Percentiles rank a stretch among this genome's conserved stretches.
phyloP scores from a whole-genome alignment of 108 stramenopile genomes.

The Mayamaea pseudoterrestris region DNA sequence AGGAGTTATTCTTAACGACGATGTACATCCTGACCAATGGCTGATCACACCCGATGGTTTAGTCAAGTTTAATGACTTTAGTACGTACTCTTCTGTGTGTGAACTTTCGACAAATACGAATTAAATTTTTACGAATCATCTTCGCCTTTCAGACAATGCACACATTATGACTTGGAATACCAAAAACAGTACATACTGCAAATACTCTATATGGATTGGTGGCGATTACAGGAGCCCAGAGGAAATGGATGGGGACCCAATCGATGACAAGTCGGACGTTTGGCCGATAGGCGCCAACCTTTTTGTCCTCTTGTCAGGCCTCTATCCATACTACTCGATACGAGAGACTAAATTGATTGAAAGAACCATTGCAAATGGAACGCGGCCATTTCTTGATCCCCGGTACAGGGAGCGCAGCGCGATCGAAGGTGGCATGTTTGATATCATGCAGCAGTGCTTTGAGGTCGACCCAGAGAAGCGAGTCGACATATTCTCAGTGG shows the following conservation, averaged over 20 bases:
- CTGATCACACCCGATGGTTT: constrained; percentile 36
- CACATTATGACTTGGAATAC: constrained; percentile 1
- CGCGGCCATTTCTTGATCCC: constrained; percentile 39
- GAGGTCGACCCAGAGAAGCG: constrained; percentile 34
- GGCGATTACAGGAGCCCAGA: constrained; percentile 40
- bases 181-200: not conserved
- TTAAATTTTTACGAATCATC: too few species aligned
- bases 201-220: not conserved
- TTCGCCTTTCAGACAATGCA: too few species aligned
- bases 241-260: constrained; percentile 13
- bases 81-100: too few species aligned
- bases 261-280: not conserved
- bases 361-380: constrained; percentile 6
- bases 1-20: constrained; percentile 60
- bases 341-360: not conserved
- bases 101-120: too few species aligned
- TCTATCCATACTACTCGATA: constrained; percentile 8
- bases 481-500: constrained; percentile 51
- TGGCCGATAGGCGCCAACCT: not conserved
- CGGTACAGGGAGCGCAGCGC: constrained; percentile 33
- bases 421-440: constrained; percentile 30
- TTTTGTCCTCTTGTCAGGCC: not conserved
- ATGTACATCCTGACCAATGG: constrained; percentile 73
- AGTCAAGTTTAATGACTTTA: constrained; percentile 69
- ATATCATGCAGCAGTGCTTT: constrained; percentile 45